Evolutionary conservation across 148 eudicot species (phyloP).

Genomic region (Vaccinium myrtillus): DNA sequence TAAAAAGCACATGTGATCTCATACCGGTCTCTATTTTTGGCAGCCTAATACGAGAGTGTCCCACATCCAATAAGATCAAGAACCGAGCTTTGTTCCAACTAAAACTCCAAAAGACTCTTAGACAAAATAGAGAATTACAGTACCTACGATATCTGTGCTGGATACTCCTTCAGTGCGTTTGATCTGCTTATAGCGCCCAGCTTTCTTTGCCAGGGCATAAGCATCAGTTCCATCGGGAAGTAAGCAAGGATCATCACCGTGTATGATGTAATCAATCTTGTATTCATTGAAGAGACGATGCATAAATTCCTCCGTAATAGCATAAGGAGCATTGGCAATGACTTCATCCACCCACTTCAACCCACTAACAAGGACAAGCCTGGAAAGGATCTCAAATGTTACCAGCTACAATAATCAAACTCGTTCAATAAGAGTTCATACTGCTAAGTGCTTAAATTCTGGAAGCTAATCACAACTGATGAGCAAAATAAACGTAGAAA

Average conservation of each 20-base stretch:
- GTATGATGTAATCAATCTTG: conserved; percentile 88
- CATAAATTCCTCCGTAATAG: conserved; percentile 91
- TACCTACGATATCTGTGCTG: conserved; percentile 99
- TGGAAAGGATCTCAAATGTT: conserved; percentile 26
- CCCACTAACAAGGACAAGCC: conserved; percentile 89
- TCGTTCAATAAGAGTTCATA: background rate
- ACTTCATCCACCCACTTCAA: conserved; percentile 99
- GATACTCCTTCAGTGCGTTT: conserved; percentile 99
- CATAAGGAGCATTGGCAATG: conserved; percentile 84
- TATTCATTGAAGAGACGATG: conserved; percentile 78
- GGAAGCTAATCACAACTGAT: background rate
- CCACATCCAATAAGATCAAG: conserved; percentile 1
- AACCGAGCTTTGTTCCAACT: background rate
- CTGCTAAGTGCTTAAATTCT: background rate
- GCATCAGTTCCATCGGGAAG: conserved; percentile 98
- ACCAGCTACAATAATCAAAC: background rate
- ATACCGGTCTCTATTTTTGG: background rate
- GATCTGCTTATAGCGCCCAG: conserved; percentile 93
- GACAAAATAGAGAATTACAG: conserved; percentile 22
- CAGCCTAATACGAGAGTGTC: background rate
- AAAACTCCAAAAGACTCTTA: background rate
- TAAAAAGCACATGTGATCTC: background rate
- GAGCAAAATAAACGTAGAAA: background rate
- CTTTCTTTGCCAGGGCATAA: conserved; percentile 86
- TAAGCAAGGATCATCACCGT: conserved; percentile 97